phyloP scores from a whole-genome alignment of 768 basidiomycete species.

The Daedaleopsis nitida region DNA sequence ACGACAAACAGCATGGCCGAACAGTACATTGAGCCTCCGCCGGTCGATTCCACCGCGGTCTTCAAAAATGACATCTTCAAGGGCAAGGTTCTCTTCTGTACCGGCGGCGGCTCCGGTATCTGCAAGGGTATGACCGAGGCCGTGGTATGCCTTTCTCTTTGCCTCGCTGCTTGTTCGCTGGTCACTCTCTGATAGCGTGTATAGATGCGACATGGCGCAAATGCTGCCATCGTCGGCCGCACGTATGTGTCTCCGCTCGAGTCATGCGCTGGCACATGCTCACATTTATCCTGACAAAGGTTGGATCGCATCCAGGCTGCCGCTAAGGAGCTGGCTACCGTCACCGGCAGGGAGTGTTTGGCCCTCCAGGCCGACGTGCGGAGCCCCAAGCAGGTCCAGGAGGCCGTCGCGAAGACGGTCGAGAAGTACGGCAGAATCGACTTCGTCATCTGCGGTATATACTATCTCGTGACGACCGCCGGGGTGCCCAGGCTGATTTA shows the following conservation, averaged over 20 bases:
- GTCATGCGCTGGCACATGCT: neutral
- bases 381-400: conserved; percentile 66
- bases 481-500: neutral
- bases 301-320: conserved; percentile 69
- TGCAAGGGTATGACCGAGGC: conserved; percentile 86
- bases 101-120: conserved; percentile 92
- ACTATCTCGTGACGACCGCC: neutral
- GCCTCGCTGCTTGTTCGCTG: neutral
- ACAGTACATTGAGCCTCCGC: conserved; percentile 42
- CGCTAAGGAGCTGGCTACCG: conserved; percentile 68
- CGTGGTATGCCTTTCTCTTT: conserved; percentile 52
- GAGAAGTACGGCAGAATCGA: conserved; percentile 85
- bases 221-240: conserved; percentile 82
- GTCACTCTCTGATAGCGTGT: conserved; percentile 44
- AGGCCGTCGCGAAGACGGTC: conserved; percentile 75
- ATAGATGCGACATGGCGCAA: conserved; percentile 87
- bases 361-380: conserved; percentile 83
- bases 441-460: conserved; percentile 89
- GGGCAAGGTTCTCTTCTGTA: conserved; percentile 89
- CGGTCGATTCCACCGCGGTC: conserved; percentile 55
- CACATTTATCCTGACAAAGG: conserved; percentile 39
- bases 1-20: conserved; percentile 1
- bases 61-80: conserved; percentile 85
- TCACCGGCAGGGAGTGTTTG: conserved; percentile 73
- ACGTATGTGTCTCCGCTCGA: conserved; percentile 55